Base-by-base conservation (phyloP, 192 early-diverging fungal genomes). In the Coemansia pectinata region DNA sequence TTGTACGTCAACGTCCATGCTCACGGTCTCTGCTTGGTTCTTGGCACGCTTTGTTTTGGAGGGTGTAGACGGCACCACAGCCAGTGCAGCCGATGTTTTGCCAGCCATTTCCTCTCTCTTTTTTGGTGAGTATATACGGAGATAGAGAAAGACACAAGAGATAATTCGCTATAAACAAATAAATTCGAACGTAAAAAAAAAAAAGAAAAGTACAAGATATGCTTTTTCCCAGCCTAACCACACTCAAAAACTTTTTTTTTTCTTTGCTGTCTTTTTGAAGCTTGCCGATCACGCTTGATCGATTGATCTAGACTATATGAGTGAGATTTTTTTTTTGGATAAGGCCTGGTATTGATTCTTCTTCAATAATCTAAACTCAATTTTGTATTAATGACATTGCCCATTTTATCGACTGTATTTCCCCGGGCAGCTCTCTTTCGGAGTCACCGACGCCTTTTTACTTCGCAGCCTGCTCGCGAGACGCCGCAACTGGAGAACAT, bases 401-500 rank as follows among this genome's bases (percentile, higher is more conserved):
- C 25, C 52, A 25, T 55, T 29, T 27, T 29, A 25, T 17, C 29
- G 14, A 44, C 40, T 31, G 27, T 47, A 27, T 64, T 65, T 7
- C 15, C 42, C 2, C 41, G 40, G n/a, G 12, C 17, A 12, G 27
- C 42, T 44, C 38, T 14, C 15, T 23, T 65, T 65, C 50, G 44
- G 21, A 2, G 38, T 19, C 25, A n/a, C 5, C 63, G 40, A 21
- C 41, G 55, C n/a, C 11, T 9, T 27, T 60, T n/a, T 44, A 19
- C 57, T 1, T 67, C 53, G 15, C 65, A 40, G 27, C 4, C 25
- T 27, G 52, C 52, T 55, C 52, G 52, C 12, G 52, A 55, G 52
- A 15, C 57, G 58, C 58, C 69, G 31, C 61, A 33, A 17, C 66
- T 63, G 10, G 78, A 81, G 41, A 59, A 76, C 50, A 81, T 76